Base-by-base conservation (phyloP, 1,139 yeast species). In the Suhomyces anneliseae region DNA sequence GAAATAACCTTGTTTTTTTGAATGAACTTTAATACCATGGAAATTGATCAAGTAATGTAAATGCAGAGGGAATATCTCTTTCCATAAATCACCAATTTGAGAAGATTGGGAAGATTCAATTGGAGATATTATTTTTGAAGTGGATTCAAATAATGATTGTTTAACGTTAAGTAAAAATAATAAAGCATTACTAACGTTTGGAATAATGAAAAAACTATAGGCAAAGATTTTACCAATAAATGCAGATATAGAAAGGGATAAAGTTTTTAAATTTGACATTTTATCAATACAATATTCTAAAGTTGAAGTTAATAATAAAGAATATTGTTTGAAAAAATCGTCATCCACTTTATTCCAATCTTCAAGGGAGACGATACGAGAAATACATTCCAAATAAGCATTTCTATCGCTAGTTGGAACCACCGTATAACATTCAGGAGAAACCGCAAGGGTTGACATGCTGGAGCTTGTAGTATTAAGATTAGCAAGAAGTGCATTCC, bases 181-280 rank as follows among this genome's bases (percentile, higher is more conserved):
- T 35, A 89, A 65, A 1, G 87, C 85, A 39, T 72, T 73, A 12
- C 87, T 81, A 7, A 86, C 81, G n/a, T 79, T 74, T 0, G 86
- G 85, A 2, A 87, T 61, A 53, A 77, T 70, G 59, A 83, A 79
- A 55, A 78, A 88, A 11, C 83, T 69, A 58, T 81, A 80, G 1
- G 95, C 92, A 62, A 89, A 80, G 1, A 85, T 79, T 59, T 89
- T 88, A 9, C 96, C 96, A n/a, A 85, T 74, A 59, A 88, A 87
- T 2, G 95, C 95, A 27, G 84, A 77, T 14, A 83, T 65, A 5
- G 87, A 72, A 8, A 84, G 65, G 1, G 92, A 76, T 7, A 85
- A 68, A 8, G 74, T 74, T 60, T 85, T 85, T 42, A 79, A 58
- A 39, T 77, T 70, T 12, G 85, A 70, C 55, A 74, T 61, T 48